Percentiles rank a stretch among this genome's conserved stretches.
phyloP scores from a whole-genome alignment of 1,284 basidiomycete genomes.

The Puccinia hordei region DNA sequence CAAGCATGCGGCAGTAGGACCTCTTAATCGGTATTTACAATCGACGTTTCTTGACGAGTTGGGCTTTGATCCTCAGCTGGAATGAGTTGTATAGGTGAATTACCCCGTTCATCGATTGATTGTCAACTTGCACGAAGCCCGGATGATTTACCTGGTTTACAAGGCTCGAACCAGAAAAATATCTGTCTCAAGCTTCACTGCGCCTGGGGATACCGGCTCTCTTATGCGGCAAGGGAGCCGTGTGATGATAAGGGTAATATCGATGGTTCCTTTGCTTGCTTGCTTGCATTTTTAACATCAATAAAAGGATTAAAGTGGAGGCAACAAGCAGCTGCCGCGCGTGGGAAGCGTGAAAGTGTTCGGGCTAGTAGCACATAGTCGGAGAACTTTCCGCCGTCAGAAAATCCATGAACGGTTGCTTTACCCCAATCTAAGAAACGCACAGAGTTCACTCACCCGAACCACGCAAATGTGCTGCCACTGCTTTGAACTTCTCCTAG shows the following conservation, averaged over 20 bases:
- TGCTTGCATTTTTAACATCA: not conserved
- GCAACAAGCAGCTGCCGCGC: not conserved
- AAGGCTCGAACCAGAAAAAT: not conserved
- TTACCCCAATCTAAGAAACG: too few relatives aligned
- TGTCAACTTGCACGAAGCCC: not conserved
- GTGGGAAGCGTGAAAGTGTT: constrained; percentile 4
- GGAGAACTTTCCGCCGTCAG: not conserved
- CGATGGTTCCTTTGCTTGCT: not conserved
- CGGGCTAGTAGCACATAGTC: too few relatives aligned
- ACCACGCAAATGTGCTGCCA: too few relatives aligned
- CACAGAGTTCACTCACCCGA: too few relatives aligned
- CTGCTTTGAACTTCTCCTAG: too few relatives aligned
- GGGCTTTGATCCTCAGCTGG: not conserved
- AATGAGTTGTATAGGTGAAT: not conserved
- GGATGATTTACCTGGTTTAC: not conserved
- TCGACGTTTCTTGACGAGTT: not conserved
- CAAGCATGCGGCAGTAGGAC: not conserved
- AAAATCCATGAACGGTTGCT: too few relatives aligned
- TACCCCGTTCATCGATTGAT: not conserved
- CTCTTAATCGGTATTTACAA: not conserved
- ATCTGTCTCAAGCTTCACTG: not conserved
- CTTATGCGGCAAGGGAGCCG: not conserved
- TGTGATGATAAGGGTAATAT: not conserved
- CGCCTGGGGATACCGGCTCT: not conserved
- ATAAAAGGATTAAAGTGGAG: not conserved